phyloP scores from a whole-genome alignment of 2,329 filamentous ascomycete species.

The Fonsecaea multimorphosa region DNA sequence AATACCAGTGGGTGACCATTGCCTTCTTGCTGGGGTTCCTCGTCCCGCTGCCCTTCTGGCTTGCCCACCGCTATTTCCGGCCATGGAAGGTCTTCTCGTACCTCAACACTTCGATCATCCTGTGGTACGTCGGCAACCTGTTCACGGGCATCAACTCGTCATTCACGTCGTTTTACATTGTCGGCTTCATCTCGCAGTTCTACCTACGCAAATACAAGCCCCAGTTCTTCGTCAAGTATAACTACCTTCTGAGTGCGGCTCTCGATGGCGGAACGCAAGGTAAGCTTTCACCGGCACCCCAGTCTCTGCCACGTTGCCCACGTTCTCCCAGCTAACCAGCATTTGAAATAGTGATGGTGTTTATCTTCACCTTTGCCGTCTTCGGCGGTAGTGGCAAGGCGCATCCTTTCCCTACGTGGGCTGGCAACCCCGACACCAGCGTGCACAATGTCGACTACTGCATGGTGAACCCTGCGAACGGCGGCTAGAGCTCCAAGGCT shows the following conservation, averaged over 20 bases:
- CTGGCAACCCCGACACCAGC: background rate
- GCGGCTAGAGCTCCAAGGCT: too few species aligned
- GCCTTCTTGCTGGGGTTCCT: conserved; percentile 53
- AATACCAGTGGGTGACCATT: conserved; percentile 51
- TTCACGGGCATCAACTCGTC: conserved; percentile 53
- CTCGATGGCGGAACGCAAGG: conserved; percentile 47
- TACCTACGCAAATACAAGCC: conserved; percentile 36
- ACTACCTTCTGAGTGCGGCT: conserved; percentile 47
- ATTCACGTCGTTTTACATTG: conserved; percentile 40
- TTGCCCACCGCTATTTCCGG: conserved; percentile 43
- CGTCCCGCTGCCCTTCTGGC: conserved; percentile 52
- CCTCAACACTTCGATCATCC: conserved; percentile 52
- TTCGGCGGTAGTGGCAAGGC: conserved; percentile 43
- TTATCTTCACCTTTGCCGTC: conserved; percentile 47
- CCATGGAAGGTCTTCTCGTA: conserved; percentile 43
- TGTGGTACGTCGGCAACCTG: conserved; percentile 52
- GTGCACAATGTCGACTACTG: too few species aligned
- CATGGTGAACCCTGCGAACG: too few species aligned
- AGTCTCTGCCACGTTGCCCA: too few species aligned
- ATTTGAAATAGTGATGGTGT: conserved; percentile 39
- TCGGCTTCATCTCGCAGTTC: conserved; percentile 38
- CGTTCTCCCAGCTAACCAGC: too few species aligned
- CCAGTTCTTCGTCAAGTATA: conserved; percentile 45
- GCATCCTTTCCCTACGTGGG: conserved; percentile 37
- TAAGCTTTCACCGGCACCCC: background rate